phyloP scores from a whole-genome alignment of 345 rosid species.

The Ricinus communis region DNA sequence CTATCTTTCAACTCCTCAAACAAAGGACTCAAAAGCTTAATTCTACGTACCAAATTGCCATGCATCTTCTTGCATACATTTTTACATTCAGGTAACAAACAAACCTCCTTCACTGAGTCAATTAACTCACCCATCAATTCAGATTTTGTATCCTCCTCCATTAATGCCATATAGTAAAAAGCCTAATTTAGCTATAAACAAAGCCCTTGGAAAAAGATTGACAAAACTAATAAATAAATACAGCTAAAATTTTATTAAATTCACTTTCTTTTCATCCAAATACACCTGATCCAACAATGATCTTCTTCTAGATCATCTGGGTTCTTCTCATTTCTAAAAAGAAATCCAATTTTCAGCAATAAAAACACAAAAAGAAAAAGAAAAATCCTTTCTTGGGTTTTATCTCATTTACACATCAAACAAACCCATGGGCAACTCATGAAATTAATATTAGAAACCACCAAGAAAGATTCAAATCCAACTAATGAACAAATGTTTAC shows the following conservation, averaged over 20 bases:
- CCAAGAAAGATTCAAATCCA: neutral
- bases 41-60: conserved; percentile 79
- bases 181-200: neutral
- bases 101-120: conserved; percentile 64
- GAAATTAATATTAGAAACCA: neutral
- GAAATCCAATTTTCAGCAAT: neutral
- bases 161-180: conserved; percentile 30
- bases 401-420: neutral
- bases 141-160: conserved; percentile 35
- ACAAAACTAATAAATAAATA: neutral
- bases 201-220: neutral
- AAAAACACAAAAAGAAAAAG: neutral
- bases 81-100: conserved; percentile 58
- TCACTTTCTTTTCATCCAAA: neutral
- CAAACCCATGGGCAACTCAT: neutral
- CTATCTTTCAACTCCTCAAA: conserved; percentile 80
- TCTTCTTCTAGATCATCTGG: neutral
- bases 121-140: conserved; percentile 48
- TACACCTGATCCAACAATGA: neutral
- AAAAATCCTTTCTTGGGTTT: neutral
- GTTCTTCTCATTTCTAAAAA: neutral
- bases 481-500: neutral
- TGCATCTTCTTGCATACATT: conserved; percentile 63
- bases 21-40: conserved; percentile 91
- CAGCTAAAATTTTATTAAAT: neutral